Evolutionary conservation across 495 filamentous ascomycete species (phyloP), one percentile per base, ranked within the genome.

Genomic region (Daldinia childiae): DNA sequence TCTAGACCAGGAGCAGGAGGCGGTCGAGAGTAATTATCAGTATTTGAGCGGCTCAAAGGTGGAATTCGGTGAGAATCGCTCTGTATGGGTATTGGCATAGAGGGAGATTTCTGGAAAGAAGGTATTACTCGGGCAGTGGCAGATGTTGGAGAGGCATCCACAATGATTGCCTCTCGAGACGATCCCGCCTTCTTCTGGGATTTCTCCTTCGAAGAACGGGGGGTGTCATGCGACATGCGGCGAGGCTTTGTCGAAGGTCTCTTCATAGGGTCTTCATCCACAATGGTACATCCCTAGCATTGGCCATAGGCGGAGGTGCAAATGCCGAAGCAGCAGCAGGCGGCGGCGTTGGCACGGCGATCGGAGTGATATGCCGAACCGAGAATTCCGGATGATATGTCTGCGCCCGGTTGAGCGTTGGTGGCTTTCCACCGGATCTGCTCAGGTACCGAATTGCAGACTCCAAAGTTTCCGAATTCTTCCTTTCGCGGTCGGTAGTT

Each of bases 201-300:
- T 48, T 79, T 72, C 63, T 82, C 78, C 26, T 79, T 79, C 24
- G 76, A 77, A 19, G 76, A 77, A 19, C 71, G 75, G 4, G 79
- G 77, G 7, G 77, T 77, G 30, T 84, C 80, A 15, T 83, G 78
- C 11, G 82, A 82, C 62, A 79, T 74, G 26, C 82, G 80, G 17
- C 83, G 81, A 4, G 78, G 68, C 12, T 79, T 78, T 24, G 74
- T 74, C 8, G 78, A 71, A 3, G 80, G 69, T 69, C 68, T 79
- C 73, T 34, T 81, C 58, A 45, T 75, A 60, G 32, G 43, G 1
- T 76, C 76, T 8, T 71, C 76, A 0, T 78, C 76, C 21, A 61
- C 21, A 61, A 11, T 6, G 66, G 50, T 5, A 63, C 66, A 4
- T 75, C 76, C 34, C 66, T 60, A 19, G 64, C 34, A 11, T 55